These are phyloP conservation scores for Oldenlandia corymbosa DNA, from an alignment of 257 asterid genomes.

Conservation along the genomic window DNA sequence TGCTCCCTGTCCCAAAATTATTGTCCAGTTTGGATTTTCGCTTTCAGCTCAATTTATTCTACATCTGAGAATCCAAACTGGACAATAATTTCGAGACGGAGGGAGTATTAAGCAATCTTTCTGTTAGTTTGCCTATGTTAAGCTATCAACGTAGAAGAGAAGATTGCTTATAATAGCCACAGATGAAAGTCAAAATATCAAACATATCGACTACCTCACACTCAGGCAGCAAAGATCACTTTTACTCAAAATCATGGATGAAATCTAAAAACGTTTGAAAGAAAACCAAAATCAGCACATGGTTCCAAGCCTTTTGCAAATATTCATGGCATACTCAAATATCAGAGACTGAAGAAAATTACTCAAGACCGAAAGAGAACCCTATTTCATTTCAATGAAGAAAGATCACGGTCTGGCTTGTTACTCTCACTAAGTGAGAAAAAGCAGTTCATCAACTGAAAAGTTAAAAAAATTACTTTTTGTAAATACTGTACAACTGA, in stretches of 20 bases:
- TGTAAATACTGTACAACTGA: slow-evolving; percentile 33
- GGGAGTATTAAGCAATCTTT: background rate
- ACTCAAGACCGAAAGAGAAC: background rate
- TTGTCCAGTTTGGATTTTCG: too few species aligned
- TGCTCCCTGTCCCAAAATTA: too few species aligned
- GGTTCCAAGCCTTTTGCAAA: background rate
- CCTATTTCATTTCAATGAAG: slow-evolving; percentile 8
- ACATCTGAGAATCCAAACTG: too few species aligned
- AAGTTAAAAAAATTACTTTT: slow-evolving; percentile 14
- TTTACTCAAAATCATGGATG: background rate
- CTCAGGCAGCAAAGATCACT: background rate
- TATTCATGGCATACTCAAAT: background rate
- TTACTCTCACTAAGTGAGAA: slow-evolving; percentile 1
- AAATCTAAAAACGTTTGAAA: background rate
- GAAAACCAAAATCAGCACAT: background rate
- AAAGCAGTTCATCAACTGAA: slow-evolving; percentile 7
- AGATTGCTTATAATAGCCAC: background rate
- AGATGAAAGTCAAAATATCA: background rate
- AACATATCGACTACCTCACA: too few species aligned
- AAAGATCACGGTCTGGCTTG: background rate
- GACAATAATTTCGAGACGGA: too few species aligned
- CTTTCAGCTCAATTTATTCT: too few species aligned
- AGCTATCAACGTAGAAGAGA: background rate
- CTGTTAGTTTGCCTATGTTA: too few species aligned
- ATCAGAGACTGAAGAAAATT: background rate